Evolutionary conservation across 192 early-diverging fungal genomes (phyloP).

Genomic region (Coemansia sp.): DNA sequence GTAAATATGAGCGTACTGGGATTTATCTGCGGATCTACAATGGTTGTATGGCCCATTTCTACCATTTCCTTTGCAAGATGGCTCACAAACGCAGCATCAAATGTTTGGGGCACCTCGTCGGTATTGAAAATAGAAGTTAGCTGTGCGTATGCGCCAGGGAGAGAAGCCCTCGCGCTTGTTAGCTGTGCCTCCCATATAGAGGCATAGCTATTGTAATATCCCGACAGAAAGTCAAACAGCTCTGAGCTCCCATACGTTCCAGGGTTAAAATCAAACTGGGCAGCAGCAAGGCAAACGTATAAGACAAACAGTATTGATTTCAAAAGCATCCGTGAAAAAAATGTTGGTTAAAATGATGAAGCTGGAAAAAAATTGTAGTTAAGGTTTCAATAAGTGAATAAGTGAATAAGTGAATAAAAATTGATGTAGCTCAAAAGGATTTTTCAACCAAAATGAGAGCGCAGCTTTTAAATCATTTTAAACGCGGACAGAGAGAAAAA

Average conservation of each 20-base stretch:
- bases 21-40: conserved; percentile 16
- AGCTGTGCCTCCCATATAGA: conserved; percentile 27
- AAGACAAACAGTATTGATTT: not conserved
- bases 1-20: not conserved
- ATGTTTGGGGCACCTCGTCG: conserved; percentile 18
- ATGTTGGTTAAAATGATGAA: too few species aligned
- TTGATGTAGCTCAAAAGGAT: too few species aligned
- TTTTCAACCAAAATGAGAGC: too few species aligned
- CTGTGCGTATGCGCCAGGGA: conserved; percentile 22
- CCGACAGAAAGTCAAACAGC: conserved; percentile 23
- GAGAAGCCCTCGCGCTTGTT: conserved; percentile 20
- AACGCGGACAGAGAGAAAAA: not conserved
- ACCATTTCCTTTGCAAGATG: conserved; percentile 30
- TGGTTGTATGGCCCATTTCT: conserved; percentile 28
- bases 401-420: too few species aligned
- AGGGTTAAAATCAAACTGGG: conserved; percentile 33
- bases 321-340: too few species aligned
- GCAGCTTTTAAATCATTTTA: not conserved
- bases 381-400: too few species aligned
- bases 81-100: conserved; percentile 28
- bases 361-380: too few species aligned
- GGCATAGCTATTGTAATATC: conserved; percentile 26
- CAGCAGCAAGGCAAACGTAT: not conserved
- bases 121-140: conserved; percentile 24
- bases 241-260: conserved; percentile 29